Base-by-base conservation (phyloP, 768 basidiomycete species). In the Coprinopsis sp. region DNA sequence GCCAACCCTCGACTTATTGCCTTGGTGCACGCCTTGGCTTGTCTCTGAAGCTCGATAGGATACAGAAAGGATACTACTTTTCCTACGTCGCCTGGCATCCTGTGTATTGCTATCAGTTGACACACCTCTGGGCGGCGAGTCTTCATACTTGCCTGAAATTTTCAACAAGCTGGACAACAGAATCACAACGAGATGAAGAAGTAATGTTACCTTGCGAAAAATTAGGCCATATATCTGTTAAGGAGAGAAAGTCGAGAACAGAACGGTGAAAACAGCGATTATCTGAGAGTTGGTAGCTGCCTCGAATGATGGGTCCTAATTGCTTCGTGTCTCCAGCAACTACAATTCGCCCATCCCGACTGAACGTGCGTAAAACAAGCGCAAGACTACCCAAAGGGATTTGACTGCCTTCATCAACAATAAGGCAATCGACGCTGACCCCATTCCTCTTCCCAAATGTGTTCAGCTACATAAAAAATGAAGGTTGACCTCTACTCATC, bases 341-440 rank as follows among this genome's bases (percentile, higher is more conserved):
- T 18, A 78, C 64, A 18, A 78, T 66, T 18, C 70, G 64, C 5
- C 72, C 72, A 2, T 51, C 49, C 1, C 62, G 51, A 12, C 54
- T 54, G 6, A 78, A 63, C 14, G 66, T 66, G 10, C 74, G 65
- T 27, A 77, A 57, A 2, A 76, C 76, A 5, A 78, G 58, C 6
- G 75, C 66, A 8, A 73, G 61, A 3, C 69, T 65, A 29, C 67
- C 67, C n/a, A 78, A 54, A 1, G 72, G 64, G 4, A 78, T 67
- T 56, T 78, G 76, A 6, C 75, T 73, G 2, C 75, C 76, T 58
- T 78, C 76, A 49, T 78, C 76, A 18, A 75, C 65, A 21, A 76
- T 62, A 12, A 74, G 60, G 34, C 64, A 66, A 53, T 77, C 74
- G 4, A 72, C 71, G 29, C 64, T 61, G 40, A 76, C 56, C 8